Conservation (phyloP, 2,329 filamentous ascomycete genomes). For the Ophiostoma sp. region DNA sequence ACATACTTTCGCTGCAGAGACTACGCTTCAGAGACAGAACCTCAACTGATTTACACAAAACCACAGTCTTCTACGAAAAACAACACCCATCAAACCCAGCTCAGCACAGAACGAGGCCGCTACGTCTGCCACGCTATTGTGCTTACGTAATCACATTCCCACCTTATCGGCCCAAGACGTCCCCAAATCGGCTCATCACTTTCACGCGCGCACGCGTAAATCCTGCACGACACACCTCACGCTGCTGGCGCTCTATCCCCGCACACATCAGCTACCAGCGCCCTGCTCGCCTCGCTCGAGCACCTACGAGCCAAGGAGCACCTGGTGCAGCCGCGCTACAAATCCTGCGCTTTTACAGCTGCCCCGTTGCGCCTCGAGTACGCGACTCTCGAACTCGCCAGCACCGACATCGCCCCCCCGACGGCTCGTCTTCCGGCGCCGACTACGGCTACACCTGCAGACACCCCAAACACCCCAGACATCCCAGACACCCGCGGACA, state of each 20-base stretch:
- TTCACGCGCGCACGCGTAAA: neutral
- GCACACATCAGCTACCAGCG: neutral
- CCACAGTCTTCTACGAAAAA: neutral
- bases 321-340: neutral
- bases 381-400: neutral
- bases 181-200: neutral
- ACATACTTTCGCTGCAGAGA: no score
- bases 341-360: neutral
- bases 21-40: no score
- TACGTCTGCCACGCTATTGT: no score
- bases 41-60: neutral
- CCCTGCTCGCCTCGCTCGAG: neutral
- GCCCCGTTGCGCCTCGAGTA: neutral
- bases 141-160: constrained; percentile 9
- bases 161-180: neutral
- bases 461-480: neutral
- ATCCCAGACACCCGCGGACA: neutral
- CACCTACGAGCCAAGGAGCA: neutral
- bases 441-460: neutral
- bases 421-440: neutral
- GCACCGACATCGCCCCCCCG: neutral
- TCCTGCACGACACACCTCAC: constrained; percentile 1
- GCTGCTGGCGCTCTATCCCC: neutral
- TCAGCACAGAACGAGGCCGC: no score
- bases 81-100: neutral